Base-by-base conservation (phyloP, 2,329 filamentous ascomycete genomes). In the Fusarium haematococcum region DNA sequence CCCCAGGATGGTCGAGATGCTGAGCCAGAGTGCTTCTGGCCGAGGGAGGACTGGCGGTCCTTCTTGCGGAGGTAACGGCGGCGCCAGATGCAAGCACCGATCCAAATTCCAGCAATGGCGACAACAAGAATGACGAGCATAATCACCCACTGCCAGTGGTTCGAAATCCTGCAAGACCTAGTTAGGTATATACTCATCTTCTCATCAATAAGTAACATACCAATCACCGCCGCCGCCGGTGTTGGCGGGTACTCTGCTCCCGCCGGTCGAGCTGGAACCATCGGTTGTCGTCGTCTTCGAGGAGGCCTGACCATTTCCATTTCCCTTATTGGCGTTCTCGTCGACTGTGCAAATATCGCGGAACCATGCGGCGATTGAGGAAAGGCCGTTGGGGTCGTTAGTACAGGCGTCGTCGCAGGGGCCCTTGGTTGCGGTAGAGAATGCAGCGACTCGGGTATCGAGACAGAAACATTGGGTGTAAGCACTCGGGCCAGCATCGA, bases 71-170 rank as follows among this genome's bases (percentile, higher is more conserved):
- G 86, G 82, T 95, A 93, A 75, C 92, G 91, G 67, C 91, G 91
- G 75, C 94, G 93, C 84, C 94, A 90, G 81, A 93, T 89, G 79
- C 91, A 90, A 43, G 92, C 92, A 20, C 89, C 87, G 43, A 92
- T 83, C 87, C 92, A 93, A 78, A 94, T 89, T 67, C 86, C 86
- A 16, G 88, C 84, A 70, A 97, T 93, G 63, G 86, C 92, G 69
- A 96, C 85, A 50, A 92, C 88, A 32, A 97, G 87, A 71, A 96
- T 85, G 74, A 95, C 91, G 63, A 97, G 87, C 88, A 97, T 94
- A 71, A 96, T 87, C 54, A 97, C 90, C 94, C 94, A 97, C 85
- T 91, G 88, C 86, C 90, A 94, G 82, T 96, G 94, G 32, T 85
- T 87, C 9, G 88, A 87, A 59, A 94, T 84, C 93, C 93, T 94